These are phyloP conservation scores for Oryza punctata DNA, from an alignment of 176 grass and related monocot species.

Conservation along the genomic window DNA sequence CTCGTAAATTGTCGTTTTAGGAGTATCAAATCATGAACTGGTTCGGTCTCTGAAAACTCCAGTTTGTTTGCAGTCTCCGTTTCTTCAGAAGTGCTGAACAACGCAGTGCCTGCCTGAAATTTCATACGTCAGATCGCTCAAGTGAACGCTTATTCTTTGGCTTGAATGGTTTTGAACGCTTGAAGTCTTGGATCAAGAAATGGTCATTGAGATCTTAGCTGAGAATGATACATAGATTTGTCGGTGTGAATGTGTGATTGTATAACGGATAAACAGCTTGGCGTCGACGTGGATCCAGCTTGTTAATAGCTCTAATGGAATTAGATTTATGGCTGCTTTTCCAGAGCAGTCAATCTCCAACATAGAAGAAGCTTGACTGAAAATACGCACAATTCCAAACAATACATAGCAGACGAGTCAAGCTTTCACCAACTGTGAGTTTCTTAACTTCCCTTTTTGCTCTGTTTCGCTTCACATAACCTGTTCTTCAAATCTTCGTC, in stretches of 20 bases:
- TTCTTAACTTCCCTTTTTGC: background rate
- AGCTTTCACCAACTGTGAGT: background rate
- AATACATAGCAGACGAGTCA: background rate
- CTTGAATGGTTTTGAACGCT: conserved; percentile 9
- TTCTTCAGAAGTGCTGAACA: background rate
- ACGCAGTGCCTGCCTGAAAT: background rate
- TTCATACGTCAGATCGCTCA: conserved; percentile 2
- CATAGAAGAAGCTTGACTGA: background rate
- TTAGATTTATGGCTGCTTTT: background rate
- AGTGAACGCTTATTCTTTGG: background rate
- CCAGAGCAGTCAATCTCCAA: conserved; percentile 6
- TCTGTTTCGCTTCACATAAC: background rate
- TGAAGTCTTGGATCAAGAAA: conserved; percentile 19
- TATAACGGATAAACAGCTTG: background rate
- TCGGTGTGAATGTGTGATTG: conserved; percentile 32
- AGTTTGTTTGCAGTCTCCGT: background rate
- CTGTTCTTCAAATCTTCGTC: background rate
- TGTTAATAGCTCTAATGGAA: conserved; percentile 2
- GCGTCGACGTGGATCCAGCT: conserved; percentile 47
- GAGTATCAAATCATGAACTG: background rate
- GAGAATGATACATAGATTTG: conserved; percentile 20
- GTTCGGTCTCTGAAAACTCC: background rate
- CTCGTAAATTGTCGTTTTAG: background rate
- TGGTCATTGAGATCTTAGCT: background rate
- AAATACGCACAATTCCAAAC: background rate